These are phyloP conservation scores for Ganoderma meredithae DNA, from an alignment of 1,284 basidiomycete genomes.

Conservation along the genomic window DNA sequence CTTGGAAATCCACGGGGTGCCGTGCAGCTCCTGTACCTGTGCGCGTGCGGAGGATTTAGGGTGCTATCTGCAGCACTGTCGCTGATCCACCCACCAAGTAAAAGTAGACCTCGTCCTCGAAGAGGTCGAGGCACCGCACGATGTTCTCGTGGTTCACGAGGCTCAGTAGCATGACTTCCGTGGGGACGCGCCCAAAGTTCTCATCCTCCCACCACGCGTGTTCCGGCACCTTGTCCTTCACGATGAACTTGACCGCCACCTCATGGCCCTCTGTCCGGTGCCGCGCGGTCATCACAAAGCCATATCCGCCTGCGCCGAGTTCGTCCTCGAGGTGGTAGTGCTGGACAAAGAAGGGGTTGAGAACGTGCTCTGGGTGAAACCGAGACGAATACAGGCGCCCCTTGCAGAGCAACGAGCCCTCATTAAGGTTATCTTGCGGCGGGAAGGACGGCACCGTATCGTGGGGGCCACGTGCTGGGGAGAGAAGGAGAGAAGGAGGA, in stretches of 20 bases:
- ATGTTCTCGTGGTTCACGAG: slow-evolving; percentile 82
- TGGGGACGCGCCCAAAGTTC: slow-evolving; percentile 68
- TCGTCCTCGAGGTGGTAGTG: slow-evolving; percentile 79
- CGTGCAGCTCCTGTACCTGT: slow-evolving; percentile 92
- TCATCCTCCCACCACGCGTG: slow-evolving; percentile 82
- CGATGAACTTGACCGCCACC: slow-evolving; percentile 94
- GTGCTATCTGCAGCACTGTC: slow-evolving; percentile 15
- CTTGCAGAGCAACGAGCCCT: slow-evolving; percentile 34
- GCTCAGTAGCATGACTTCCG: slow-evolving; percentile 82
- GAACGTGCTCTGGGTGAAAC: slow-evolving; percentile 66
- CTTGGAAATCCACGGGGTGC: slow-evolving; percentile 76
- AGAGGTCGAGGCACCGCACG: slow-evolving; percentile 84
- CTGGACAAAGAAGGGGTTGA: slow-evolving; percentile 72
- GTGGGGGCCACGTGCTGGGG: slow-evolving; percentile 23
- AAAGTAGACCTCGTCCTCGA: slow-evolving; percentile 84
- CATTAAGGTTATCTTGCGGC: slow-evolving; percentile 22
- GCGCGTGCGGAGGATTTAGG: slow-evolving; percentile 12
- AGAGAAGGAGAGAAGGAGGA: slow-evolving; percentile 32
- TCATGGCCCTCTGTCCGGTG: slow-evolving; percentile 64
- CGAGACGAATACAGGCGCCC: slow-evolving; percentile 57
- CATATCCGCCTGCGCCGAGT: slow-evolving; percentile 91
- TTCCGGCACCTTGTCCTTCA: slow-evolving; percentile 83
- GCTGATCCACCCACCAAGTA: slow-evolving; percentile 72
- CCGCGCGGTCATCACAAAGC: slow-evolving; percentile 86
- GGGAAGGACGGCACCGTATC: slow-evolving; percentile 16